Conservation (phyloP, 2,329 filamentous ascomycete genomes). For the Alternaria brassicae region DNA sequence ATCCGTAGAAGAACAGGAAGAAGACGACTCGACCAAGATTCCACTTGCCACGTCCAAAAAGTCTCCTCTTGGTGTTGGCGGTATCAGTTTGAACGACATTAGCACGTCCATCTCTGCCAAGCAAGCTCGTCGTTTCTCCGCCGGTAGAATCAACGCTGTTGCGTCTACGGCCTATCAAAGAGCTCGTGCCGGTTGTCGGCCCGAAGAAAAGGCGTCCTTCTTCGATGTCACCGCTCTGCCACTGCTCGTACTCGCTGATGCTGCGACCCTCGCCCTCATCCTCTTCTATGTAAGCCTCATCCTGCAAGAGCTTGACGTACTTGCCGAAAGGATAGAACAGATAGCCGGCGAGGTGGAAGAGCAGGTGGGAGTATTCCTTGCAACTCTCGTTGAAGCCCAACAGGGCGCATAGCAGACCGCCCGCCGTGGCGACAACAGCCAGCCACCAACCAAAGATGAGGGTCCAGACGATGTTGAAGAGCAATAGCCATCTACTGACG, state of each 20-base stretch:
- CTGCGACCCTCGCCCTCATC: constrained; percentile 95
- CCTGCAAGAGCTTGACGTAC: constrained; percentile 90
- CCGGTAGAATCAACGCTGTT: constrained; percentile 87
- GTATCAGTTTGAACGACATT: constrained; percentile 50
- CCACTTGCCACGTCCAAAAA: constrained; percentile 97
- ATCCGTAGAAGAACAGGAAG: constrained; percentile 93
- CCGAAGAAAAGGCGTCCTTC: constrained; percentile 97
- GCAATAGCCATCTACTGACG: constrained; percentile 81
- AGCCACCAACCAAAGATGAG: constrained; percentile 97
- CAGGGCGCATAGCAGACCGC: constrained; percentile 78
- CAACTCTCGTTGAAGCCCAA: constrained; percentile 81
- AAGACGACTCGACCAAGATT: constrained; percentile 93
- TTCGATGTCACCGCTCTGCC: constrained; percentile 97
- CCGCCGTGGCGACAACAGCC: constrained; percentile 74
- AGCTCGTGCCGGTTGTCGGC: constrained; percentile 71
- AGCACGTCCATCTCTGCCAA: constrained; percentile 70
- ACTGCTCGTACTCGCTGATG: constrained; percentile 98
- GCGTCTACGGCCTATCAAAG: constrained; percentile 83
- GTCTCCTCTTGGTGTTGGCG: constrained; percentile 71
- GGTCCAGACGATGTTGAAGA: constrained; percentile 93
- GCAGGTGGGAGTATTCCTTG: constrained; percentile 81
- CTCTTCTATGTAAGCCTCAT: constrained; percentile 92
- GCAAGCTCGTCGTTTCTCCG: constrained; percentile 87
- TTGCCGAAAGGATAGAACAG: constrained; percentile 97
- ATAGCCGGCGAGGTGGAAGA: constrained; percentile 85